Evolutionary conservation across 192 early-diverging fungal genomes (phyloP), one percentile per base, ranked within the genome.

Genomic region (Rhizophlyctis rosea): DNA sequence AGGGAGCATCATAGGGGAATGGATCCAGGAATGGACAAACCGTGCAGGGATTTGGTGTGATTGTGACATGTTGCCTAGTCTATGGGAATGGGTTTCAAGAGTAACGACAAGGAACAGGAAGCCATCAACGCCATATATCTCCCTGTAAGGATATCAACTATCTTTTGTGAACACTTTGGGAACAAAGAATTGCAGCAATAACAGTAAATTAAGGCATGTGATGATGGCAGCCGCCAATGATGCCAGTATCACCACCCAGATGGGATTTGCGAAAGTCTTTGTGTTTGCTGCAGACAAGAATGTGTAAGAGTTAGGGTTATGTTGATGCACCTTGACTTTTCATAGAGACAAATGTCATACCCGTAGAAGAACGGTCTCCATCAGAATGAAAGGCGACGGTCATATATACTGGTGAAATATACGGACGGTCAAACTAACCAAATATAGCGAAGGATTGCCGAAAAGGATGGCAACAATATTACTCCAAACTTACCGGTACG

Each of bases 401-500:
- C 39, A 44, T 44, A 18, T 44, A 44, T 18, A 18, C 39, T 44
- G n/a, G 39, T 44, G 39, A 44, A 44, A 44, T 44, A 44, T 7
- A n/a, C n/a, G n/a, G n/a, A n/a, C n/a, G n/a, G n/a, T n/a, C n/a
- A n/a, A n/a, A n/a, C n/a, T n/a, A n/a, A n/a, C n/a, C n/a, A n/a
- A n/a, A n/a, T n/a, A n/a, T n/a, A n/a, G n/a, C n/a, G n/a, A n/a
- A n/a, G n/a, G n/a, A n/a, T n/a, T n/a, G n/a, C n/a, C n/a, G 4
- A 54, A 28, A 25, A 54, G 28, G 31, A 56, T 16, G 30, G 30
- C 23, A 54, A 25, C 24, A 34, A 51, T 65, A 60, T 18, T 14
- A 21, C 9, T 59, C 50, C 52, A 67, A 71, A 53, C 61, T 72
- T 23, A 25, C 50, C 49, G 32, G 27, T 27, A 56, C 64, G 76